phyloP scores from a whole-genome alignment of 208 protist species.

The Leishmania arabica region DNA sequence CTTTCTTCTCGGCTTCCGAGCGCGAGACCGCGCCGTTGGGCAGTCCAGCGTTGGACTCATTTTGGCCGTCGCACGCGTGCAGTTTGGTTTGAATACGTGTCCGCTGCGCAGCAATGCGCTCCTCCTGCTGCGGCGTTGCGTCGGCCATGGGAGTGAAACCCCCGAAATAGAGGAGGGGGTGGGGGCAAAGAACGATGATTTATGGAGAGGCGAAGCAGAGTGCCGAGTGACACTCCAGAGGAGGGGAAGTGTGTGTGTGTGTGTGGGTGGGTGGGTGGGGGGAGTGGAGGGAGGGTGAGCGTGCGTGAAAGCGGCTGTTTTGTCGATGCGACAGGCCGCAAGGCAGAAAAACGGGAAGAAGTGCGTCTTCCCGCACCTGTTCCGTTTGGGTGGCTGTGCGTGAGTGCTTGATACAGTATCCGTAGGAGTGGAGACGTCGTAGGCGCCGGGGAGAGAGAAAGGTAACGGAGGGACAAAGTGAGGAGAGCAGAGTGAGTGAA shows the following conservation, averaged over 20 bases:
- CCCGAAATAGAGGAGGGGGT: neutral
- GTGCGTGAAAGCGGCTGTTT: neutral
- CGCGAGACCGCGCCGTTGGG: neutral
- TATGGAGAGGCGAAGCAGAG: neutral
- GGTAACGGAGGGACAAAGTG: neutral
- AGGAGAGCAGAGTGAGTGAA: neutral
- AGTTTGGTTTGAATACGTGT: slow-evolving; percentile 39
- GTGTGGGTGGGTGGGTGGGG: too few relatives aligned
- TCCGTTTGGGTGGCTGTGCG: neutral
- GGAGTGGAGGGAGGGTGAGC: too few relatives aligned
- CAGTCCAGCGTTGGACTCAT: slow-evolving; percentile 3
- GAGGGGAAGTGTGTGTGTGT: too few relatives aligned
- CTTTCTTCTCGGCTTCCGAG: slow-evolving; percentile 44
- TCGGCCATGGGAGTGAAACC: slow-evolving; percentile 13
- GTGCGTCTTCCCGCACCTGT: neutral
- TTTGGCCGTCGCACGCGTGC: slow-evolving; percentile 6
- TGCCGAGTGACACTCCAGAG: neutral
- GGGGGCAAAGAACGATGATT: neutral
- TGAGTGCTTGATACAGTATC: neutral
- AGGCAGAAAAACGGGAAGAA: neutral
- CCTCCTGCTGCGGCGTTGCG: slow-evolving; percentile 37
- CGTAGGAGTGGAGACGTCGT: neutral
- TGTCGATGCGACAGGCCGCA: neutral
- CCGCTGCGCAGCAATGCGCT: slow-evolving; percentile 64
- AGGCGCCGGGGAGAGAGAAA: neutral